Evolutionary conservation across 2,329 filamentous ascomycete genomes (phyloP), one percentile per base, ranked within the genome.

Genomic region (Penicillium sp.): DNA sequence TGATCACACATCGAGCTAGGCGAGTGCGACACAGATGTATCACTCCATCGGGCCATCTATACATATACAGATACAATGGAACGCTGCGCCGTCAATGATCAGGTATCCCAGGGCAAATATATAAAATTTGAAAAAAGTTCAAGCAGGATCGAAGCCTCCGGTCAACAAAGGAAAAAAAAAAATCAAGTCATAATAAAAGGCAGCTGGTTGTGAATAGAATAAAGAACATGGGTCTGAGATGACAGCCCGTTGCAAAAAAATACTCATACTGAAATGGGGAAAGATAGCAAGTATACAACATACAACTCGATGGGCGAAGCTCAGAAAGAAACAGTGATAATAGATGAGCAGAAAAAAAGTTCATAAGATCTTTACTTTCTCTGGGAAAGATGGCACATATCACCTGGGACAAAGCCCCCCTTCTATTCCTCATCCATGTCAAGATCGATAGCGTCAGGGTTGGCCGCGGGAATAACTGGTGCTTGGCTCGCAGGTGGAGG

Each of bases 361-460:
- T 50, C 18, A 14, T 27, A 18, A 23, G 8, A 34, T 34, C 27
- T 44, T 38, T 8, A 13, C 30, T 48, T 44, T 14, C 39, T 32
- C 39, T 43, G 16, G 7, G 19, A n/a, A 19, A 44, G 34, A 36
- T 47, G 29, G 19, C 42, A 23, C 40, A 48, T 30, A 44, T 42
- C 43, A 34, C 7, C 11, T 34, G 32, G 32, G 29, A 6, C 13
- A 10, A 32, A 23, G 41, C 56, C 9, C 16, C 29, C n/a, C 32
- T 23, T 30, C 50, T 68, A 70, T 18, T 73, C 69, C 18, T 66
- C 69, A 56, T 73, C 70, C 70, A 74, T 73, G 43, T 77, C 86
- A 74, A 89, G 86, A 72, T 94, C 89, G 70, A 96, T 94, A 23
- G 89, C 90, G 68, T 96, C 91, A 2, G 91, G 91, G 68, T 96